These are phyloP conservation scores for Hirsutella rhossiliensis DNA, from an alignment of 2,329 filamentous ascomycete genomes.

Conservation along the genomic window DNA sequence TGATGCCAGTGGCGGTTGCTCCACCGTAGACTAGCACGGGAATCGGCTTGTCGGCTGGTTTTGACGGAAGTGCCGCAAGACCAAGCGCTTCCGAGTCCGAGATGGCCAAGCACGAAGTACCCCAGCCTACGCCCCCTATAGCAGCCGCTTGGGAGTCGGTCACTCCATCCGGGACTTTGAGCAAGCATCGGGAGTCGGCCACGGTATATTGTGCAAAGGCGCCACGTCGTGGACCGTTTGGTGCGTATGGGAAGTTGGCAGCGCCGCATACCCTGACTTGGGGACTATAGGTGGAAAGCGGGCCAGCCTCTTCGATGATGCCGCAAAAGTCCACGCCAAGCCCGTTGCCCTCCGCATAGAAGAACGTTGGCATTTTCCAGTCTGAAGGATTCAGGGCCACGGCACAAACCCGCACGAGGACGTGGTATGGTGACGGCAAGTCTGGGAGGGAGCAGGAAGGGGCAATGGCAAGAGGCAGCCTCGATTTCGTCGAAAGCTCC, in stretches of 20 bases:
- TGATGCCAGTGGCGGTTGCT: slow-evolving; percentile 14
- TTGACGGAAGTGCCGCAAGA: slow-evolving; percentile 3
- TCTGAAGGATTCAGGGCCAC: slow-evolving; percentile 16
- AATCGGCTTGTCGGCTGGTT: background rate
- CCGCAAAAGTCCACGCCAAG: slow-evolving; percentile 15
- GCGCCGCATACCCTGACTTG: background rate
- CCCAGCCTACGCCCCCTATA: background rate
- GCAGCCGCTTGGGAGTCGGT: background rate
- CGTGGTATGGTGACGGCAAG: slow-evolving; percentile 1
- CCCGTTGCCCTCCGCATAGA: slow-evolving; percentile 3
- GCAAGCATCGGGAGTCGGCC: background rate
- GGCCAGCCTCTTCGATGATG: slow-evolving; percentile 4
- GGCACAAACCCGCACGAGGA: slow-evolving; percentile 9
- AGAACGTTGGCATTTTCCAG: slow-evolving; percentile 13
- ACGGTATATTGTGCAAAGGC: background rate
- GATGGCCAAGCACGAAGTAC: background rate
- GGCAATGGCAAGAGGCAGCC: background rate
- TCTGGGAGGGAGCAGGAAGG: background rate
- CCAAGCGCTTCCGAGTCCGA: background rate
- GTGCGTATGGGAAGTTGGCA: background rate
- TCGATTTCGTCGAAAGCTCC: background rate
- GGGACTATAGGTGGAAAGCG: background rate
- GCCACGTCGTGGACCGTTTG: background rate
- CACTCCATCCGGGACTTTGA: background rate
- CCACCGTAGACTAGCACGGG: slow-evolving; percentile 18